Evolutionary conservation across 805 yeast species (phyloP).

Genomic region (Cyberlindnera maclurae): DNA sequence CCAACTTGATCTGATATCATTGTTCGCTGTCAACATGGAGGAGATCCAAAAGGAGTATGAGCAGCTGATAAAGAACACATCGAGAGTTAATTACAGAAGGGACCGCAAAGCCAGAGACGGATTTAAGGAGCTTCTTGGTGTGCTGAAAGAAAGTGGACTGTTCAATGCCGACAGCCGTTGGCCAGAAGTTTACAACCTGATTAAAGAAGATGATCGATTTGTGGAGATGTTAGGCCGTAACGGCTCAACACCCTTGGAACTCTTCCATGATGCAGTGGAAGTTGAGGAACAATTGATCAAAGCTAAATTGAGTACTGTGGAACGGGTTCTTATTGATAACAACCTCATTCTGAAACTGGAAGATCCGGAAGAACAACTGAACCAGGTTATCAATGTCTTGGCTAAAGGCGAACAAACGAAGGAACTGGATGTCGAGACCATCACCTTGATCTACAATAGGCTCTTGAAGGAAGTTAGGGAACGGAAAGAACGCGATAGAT

Average conservation of each 20-base stretch:
- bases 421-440: constrained; percentile 23
- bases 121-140: constrained; percentile 42
- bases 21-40: constrained; percentile 34
- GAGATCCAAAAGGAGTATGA: constrained; percentile 24
- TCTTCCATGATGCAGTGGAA: constrained; percentile 69
- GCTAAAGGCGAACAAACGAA: constrained; percentile 19
- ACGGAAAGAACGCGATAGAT: constrained; percentile 17
- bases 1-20: constrained; percentile 51
- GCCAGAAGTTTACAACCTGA: constrained; percentile 41
- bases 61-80: constrained; percentile 18
- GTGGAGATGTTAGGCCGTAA: constrained; percentile 59
- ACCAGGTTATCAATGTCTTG: constrained; percentile 12
- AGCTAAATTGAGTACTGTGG: constrained; percentile 53
- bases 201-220: constrained; percentile 54
- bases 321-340: constrained; percentile 38
- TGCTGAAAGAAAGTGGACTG: constrained; percentile 24
- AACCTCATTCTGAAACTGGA: constrained; percentile 21
- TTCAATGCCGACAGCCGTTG: constrained; percentile 52
- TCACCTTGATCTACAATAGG: constrained; percentile 24
- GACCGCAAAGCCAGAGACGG: constrained; percentile 64
- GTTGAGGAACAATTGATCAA: constrained; percentile 48
- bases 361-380: constrained; percentile 10
- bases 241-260: constrained; percentile 72
- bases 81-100: constrained; percentile 37
- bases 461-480: constrained; percentile 22